A percentile compares a stretch with the other conserved stretches of the same genome.
These are phyloP conservation scores for Boechera stricta DNA, from an alignment of 345 rosid species.

Conservation along the genomic window DNA sequence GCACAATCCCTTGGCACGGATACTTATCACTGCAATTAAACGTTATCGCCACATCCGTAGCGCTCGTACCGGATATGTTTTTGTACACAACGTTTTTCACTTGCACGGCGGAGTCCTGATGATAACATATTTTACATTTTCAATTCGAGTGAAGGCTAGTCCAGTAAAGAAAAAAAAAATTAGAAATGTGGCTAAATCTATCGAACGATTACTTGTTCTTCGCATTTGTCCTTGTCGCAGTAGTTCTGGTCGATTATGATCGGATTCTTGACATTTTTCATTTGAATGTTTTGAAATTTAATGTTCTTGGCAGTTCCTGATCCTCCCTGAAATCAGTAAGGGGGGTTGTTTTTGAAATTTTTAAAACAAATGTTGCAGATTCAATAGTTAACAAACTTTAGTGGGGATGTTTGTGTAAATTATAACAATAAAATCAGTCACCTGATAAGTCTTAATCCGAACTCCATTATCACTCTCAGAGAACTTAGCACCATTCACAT, in stretches of 20 bases:
- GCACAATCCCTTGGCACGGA: slow-evolving; percentile 69
- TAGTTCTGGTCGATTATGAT: slow-evolving; percentile 85
- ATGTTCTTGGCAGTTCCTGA: slow-evolving; percentile 82
- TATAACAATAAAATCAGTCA: slow-evolving; percentile 7
- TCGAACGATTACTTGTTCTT: slow-evolving; percentile 53
- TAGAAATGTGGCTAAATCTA: background rate
- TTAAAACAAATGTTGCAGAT: slow-evolving; percentile 3
- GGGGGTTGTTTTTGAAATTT: background rate
- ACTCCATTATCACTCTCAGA: slow-evolving; percentile 76
- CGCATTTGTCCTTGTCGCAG: slow-evolving; percentile 78
- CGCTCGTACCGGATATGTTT: slow-evolving; percentile 77
- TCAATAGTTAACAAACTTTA: background rate
- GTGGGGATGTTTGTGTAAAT: background rate
- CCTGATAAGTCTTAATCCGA: slow-evolving; percentile 95
- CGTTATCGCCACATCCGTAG: slow-evolving; percentile 68
- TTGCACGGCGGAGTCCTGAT: slow-evolving; percentile 75
- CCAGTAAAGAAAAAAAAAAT: background rate
- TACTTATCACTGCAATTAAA: slow-evolving; percentile 65
- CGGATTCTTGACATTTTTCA: slow-evolving; percentile 78
- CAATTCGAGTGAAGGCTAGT: background rate
- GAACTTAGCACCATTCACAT: slow-evolving; percentile 65
- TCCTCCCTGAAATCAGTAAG: slow-evolving; percentile 67
- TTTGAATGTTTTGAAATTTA: slow-evolving; percentile 66
- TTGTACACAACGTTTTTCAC: slow-evolving; percentile 68
- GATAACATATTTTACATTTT: slow-evolving; percentile 28